phyloP scores from a whole-genome alignment of 257 asterid genomes.

The Penstemon eatonii region DNA sequence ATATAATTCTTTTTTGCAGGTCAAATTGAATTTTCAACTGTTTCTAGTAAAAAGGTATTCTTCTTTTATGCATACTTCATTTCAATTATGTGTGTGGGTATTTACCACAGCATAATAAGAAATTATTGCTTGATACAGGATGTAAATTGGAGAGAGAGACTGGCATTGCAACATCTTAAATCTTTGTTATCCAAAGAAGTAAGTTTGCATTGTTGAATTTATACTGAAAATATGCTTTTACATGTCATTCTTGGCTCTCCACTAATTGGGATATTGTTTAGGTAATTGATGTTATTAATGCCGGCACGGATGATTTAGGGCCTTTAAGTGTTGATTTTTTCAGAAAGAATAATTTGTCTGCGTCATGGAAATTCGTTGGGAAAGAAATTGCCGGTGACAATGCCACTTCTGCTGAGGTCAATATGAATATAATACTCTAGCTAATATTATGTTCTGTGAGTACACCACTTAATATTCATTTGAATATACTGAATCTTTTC shows the following conservation, averaged over 20 bases:
- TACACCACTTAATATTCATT: slow-evolving; percentile 20
- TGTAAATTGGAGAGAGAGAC: slow-evolving; percentile 56
- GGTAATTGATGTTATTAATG: slow-evolving; percentile 75
- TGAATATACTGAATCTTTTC: slow-evolving; percentile 31
- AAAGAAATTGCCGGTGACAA: slow-evolving; percentile 37
- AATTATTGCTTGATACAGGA: slow-evolving; percentile 35
- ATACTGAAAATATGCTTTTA: slow-evolving; percentile 12
- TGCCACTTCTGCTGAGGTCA: slow-evolving; percentile 54
- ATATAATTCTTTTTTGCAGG: slow-evolving; percentile 6
- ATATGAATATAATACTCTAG: slow-evolving; percentile 25
- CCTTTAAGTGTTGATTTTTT: slow-evolving; percentile 67
- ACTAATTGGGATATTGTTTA: slow-evolving; percentile 34
- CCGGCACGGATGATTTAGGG: slow-evolving; percentile 70
- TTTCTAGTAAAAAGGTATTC: slow-evolving; percentile 1
- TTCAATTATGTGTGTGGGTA: background rate
- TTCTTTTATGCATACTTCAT: background rate
- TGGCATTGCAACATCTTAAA: slow-evolving; percentile 52
- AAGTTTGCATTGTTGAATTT: slow-evolving; percentile 24
- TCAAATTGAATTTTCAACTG: background rate
- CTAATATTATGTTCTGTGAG: slow-evolving; percentile 18
- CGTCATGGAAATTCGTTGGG: slow-evolving; percentile 71
- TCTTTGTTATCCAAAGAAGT: slow-evolving; percentile 56
- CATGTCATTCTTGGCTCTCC: slow-evolving; percentile 3
- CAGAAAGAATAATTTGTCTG: slow-evolving; percentile 62
- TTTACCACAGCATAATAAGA: background rate